These are phyloP conservation scores for Cladophialophora exuberans DNA, from an alignment of 2,329 filamentous ascomycete species.

Conservation along the genomic window DNA sequence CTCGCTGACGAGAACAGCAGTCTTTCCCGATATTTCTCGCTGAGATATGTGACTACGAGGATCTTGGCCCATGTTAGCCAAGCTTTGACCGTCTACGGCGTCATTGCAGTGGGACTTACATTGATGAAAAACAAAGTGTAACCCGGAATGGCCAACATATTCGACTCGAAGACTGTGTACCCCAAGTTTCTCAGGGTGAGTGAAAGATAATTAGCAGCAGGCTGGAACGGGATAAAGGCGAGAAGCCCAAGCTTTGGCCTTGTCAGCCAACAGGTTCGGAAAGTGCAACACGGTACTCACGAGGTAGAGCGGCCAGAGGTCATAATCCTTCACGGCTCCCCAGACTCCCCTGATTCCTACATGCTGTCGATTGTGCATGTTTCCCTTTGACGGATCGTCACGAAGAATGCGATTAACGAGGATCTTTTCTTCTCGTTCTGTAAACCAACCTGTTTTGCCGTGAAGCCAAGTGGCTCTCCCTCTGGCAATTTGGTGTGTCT, in stretches of 20 bases:
- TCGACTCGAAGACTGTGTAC: constrained; percentile 64
- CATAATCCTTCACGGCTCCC: constrained; percentile 60
- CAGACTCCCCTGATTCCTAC: constrained; percentile 53
- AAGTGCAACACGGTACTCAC: constrained; percentile 18
- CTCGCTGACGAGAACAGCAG: constrained; percentile 56
- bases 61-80: constrained; percentile 43
- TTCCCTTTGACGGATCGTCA: constrained; percentile 63
- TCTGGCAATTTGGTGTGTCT: constrained; percentile 48
- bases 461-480: constrained; percentile 56
- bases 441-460: constrained; percentile 65
- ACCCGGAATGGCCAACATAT: constrained; percentile 63
- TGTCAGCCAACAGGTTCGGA: background rate
- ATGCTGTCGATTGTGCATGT: constrained; percentile 64
- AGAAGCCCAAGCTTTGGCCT: constrained; percentile 53
- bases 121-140: constrained; percentile 42
- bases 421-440: constrained; percentile 61
- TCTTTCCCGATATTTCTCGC: constrained; percentile 57
- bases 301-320: constrained; percentile 62
- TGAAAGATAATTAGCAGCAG: constrained; percentile 59
- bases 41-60: constrained; percentile 52
- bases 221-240: constrained; percentile 58
- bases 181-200: constrained; percentile 61
- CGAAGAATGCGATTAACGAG: constrained; percentile 62
- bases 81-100: no score
- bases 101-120: background rate